Base-by-base conservation (phyloP, 306 rosid species). In the Dryas drummondii region DNA sequence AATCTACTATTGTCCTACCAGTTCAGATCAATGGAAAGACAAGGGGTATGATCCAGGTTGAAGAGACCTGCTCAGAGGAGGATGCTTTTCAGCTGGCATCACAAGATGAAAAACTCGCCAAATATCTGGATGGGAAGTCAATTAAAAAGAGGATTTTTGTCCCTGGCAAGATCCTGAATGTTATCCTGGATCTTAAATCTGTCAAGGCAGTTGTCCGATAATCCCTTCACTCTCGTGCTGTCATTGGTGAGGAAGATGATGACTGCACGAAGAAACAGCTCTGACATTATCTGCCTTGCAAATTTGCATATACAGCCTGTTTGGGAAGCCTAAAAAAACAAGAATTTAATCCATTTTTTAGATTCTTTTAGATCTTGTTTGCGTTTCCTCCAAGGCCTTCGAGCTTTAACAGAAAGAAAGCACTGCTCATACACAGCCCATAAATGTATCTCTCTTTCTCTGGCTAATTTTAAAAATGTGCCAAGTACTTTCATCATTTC, bases 1-100 rank as follows among this genome's bases (percentile, higher is more conserved):
- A 90, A 77, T 85, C 96, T 48, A 82, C 87, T 2, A 68, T 90
- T 37, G 82, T 92, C 66, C 87, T 90, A 65, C 99, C 97, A 6
- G 97, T 94, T 78, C 99, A 94, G 83, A 90, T 94, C 78, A 94
- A 94, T 48, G 99, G 99, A 76, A 94, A 90, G 87, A 94, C 91
- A 15, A 88, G 99, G 87, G 99, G 99, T 75, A 94, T 93, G 79
- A 85, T 94, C 76, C 81, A 82, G 81, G 88, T 92, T 40, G 97
- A 94, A 82, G 88, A 92, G 84, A 89, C 87, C 57, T 91, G 97
- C 72, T 83, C 93, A 16, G 99, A 90, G 83, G 97, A 88, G 63
- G 96, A 87, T 45, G 99, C 96, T 71, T 88, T 88, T 79, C 77
- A 68, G 66, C 69, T 88, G 60, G 99, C 97, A 56, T 83, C 78